Percentiles rank a stretch among this genome's conserved stretches.
phyloP scores from a whole-genome alignment of 1,284 basidiomycete genomes.

The Trametes polyzona region DNA sequence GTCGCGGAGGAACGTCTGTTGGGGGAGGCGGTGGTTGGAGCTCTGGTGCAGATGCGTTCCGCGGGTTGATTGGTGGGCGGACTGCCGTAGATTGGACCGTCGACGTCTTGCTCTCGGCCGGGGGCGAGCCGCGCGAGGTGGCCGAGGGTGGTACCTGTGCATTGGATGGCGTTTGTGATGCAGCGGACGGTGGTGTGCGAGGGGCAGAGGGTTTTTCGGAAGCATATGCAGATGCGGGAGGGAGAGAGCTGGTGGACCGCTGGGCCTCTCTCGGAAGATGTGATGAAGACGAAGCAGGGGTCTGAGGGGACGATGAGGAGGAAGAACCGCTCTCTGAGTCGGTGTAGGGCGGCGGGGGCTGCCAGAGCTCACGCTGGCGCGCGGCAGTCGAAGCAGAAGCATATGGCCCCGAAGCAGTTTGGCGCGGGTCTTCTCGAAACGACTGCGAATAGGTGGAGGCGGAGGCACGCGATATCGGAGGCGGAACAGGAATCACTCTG shows the following conservation, averaged over 20 bases:
- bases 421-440: slow-evolving; percentile 12
- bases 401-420: slow-evolving; percentile 5
- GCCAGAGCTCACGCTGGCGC: slow-evolving; percentile 21
- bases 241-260: slow-evolving; percentile 1
- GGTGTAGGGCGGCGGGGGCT: slow-evolving; percentile 22
- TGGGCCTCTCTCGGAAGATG: slow-evolving; percentile 10
- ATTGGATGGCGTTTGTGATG: neutral
- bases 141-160: neutral
- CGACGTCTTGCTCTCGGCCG: slow-evolving; percentile 2
- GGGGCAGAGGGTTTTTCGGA: slow-evolving; percentile 3
- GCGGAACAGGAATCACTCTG: slow-evolving; percentile 21
- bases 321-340: slow-evolving; percentile 24
- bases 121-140: neutral
- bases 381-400: slow-evolving; percentile 16
- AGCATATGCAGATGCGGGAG: neutral
- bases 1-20: slow-evolving; percentile 26
- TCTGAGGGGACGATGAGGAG: slow-evolving; percentile 23
- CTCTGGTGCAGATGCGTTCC: slow-evolving; percentile 34
- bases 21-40: slow-evolving; percentile 24
- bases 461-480: slow-evolving; percentile 15
- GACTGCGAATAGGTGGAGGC: slow-evolving; percentile 9
- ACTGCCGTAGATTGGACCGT: slow-evolving; percentile 15
- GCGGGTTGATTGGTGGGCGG: slow-evolving; percentile 22
- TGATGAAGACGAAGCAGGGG: slow-evolving; percentile 25
- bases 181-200: neutral